phyloP scores from a whole-genome alignment of 768 basidiomycete genomes.

The Hortiboletus flavorubellus region DNA sequence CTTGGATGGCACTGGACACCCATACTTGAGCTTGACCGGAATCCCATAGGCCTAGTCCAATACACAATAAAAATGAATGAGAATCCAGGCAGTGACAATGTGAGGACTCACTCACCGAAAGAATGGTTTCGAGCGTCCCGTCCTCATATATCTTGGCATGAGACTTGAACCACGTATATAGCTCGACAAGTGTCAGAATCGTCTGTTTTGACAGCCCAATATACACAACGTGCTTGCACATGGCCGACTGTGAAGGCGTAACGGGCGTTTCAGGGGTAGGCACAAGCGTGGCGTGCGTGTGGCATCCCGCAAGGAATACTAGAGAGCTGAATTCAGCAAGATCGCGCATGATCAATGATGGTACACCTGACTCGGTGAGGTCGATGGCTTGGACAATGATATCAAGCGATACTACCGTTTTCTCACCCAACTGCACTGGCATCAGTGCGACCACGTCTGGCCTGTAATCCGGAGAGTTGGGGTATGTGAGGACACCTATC shows the following conservation, averaged over 20 bases:
- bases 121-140: slow-evolving; percentile 79
- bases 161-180: slow-evolving; percentile 67
- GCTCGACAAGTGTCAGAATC: slow-evolving; percentile 80
- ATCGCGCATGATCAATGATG: slow-evolving; percentile 78
- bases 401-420: not conserved
- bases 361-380: slow-evolving; percentile 53
- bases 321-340: slow-evolving; percentile 82
- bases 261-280: slow-evolving; percentile 10
- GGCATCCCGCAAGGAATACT: slow-evolving; percentile 82
- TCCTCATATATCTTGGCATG: slow-evolving; percentile 64
- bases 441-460: slow-evolving; percentile 82
- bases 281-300: slow-evolving; percentile 36
- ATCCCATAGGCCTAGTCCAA: slow-evolving; percentile 71
- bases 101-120: slow-evolving; percentile 52
- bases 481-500: slow-evolving; percentile 73
- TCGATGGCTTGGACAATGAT: slow-evolving; percentile 62
- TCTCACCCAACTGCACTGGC: slow-evolving; percentile 64
- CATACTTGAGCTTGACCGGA: slow-evolving; percentile 92
- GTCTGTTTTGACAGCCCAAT: slow-evolving; percentile 85
- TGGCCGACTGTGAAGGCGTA: slow-evolving; percentile 12
- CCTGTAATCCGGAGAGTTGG: slow-evolving; percentile 79
- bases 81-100: not conserved
- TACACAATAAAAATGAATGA: not conserved
- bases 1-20: slow-evolving; percentile 86
- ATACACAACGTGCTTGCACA: slow-evolving; percentile 75